Conservation (phyloP, 305 asterid genomes). For the Solanum hybrid region DNA sequence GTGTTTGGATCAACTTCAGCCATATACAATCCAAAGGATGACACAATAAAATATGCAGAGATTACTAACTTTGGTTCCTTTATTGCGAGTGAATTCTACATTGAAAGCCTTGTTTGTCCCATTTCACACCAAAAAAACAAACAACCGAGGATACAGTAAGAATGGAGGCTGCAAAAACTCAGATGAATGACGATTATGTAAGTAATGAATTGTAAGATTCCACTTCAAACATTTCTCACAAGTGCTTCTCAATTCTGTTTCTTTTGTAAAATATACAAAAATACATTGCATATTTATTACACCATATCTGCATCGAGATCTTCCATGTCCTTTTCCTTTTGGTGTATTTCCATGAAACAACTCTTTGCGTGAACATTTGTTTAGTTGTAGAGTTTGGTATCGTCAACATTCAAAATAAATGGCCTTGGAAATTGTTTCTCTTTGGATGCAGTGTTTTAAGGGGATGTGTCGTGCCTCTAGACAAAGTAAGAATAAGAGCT, state of each 20-base stretch:
- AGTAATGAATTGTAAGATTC: neutral
- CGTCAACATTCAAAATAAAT: too few relatives aligned
- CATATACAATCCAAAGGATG: neutral
- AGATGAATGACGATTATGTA: neutral
- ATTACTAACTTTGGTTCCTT: neutral
- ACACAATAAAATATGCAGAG: neutral
- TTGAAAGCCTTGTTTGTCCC: neutral
- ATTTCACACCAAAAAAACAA: neutral
- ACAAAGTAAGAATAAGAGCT: too few relatives aligned
- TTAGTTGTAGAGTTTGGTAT: too few relatives aligned
- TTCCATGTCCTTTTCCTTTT: too few relatives aligned
- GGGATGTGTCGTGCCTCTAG: too few relatives aligned
- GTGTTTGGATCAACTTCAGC: neutral
- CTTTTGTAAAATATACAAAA: neutral
- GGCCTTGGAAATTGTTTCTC: too few relatives aligned
- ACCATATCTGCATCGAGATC: too few relatives aligned
- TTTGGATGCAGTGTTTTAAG: too few relatives aligned
- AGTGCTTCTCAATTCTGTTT: neutral
- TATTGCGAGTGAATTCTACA: neutral
- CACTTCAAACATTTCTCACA: neutral
- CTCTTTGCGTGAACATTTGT: too few relatives aligned
- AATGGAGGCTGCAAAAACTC: neutral
- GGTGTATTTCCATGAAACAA: too few relatives aligned
- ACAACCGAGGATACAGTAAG: neutral
- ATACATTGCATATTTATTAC: neutral